Base-by-base conservation (phyloP, 148 eudicot species). In the Rhododendron simsii region DNA sequence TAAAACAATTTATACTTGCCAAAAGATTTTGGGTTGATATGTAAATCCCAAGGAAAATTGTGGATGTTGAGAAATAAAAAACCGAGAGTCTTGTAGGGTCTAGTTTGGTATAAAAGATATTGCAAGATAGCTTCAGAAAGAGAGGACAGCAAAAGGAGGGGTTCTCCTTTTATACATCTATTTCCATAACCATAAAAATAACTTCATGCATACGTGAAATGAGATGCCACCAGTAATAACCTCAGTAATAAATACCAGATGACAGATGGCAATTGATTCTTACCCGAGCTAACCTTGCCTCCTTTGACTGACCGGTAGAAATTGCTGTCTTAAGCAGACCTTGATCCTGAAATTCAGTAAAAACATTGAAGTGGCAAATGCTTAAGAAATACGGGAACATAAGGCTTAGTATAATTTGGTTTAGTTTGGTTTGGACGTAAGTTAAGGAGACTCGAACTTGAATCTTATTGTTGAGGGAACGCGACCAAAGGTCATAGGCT, bases 201-300 rank as follows among this genome's bases (percentile, higher is more conserved):
- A 30, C 3, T 47, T 81, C 30, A 33, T 51, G 35, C 44, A 26
- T 50, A 10, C 26, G 30, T 16, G 16, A 61, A 37, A 76, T 76
- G 12, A 76, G 20, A 14, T 76, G 28, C n/a, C 7, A 21, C 16
- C 0, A 74, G 84, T 39, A 81, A 39, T 35, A 15, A 28, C 63
- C 57, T 15, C 61, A 71, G 30, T 45, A 65, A 51, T 44, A 71
- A 63, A 71, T 65, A 44, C 80, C 12, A 26, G 8, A 47, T 47
- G 55, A 78, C 82, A 74, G 7, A 63, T 63, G 20, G 65, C 33
- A 9, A 37, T 84, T 15, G 67, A 85, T 76, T 73, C 93, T 92
- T 94, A 98, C 99, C 94, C 96, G 94, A 85, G 99, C 96, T 91
- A 98, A 88, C 90, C 99, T 94, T 86, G 98, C 99, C 90, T 98